A percentile compares a stretch with the other conserved stretches of the same genome.
These are phyloP conservation scores for Cordyceps fumosorosea DNA, from an alignment of 2,329 filamentous ascomycete genomes.

Conservation along the genomic window DNA sequence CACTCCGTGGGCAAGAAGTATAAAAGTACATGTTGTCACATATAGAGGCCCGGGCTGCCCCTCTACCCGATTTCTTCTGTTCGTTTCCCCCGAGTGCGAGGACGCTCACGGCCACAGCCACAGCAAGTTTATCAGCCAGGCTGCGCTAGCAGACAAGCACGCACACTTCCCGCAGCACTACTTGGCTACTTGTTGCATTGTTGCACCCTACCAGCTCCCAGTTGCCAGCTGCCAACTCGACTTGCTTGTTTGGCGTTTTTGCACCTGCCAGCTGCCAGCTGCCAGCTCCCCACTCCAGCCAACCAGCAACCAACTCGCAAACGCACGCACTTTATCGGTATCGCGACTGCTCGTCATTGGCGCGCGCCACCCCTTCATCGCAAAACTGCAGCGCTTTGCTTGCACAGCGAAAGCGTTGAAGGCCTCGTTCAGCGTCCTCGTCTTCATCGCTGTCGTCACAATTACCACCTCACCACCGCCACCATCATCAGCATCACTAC, in stretches of 20 bases:
- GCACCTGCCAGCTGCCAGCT: not conserved
- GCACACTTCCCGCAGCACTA: not conserved
- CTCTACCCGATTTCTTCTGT: constrained; percentile 11
- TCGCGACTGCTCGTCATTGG: constrained; percentile 11
- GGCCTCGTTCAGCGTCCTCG: not conserved
- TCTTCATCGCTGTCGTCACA: not conserved
- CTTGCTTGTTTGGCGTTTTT: too few species aligned
- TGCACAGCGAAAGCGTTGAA: not conserved
- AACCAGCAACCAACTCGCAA: not conserved
- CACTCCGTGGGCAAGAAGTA: constrained; percentile 13
- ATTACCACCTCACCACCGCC: not conserved
- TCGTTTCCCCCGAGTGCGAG: constrained; percentile 1
- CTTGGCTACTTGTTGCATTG: not conserved
- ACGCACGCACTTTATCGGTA: not conserved
- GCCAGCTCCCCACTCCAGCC: not conserved
- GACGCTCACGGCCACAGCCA: not conserved
- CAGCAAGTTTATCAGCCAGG: not conserved
- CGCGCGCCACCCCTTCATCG: not conserved
- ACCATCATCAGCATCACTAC: not conserved
- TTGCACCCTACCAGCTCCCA: not conserved
- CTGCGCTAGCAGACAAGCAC: not conserved
- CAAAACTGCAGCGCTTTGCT: not conserved
- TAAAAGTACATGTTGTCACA: constrained; percentile 17
- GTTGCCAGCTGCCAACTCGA: not conserved
- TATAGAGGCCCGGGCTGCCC: constrained; percentile 15